A percentile compares a stretch with the other conserved stretches of the same genome.
Conservation (phyloP, 495 filamentous ascomycete genomes). For the Oidiodendron maius region DNA sequence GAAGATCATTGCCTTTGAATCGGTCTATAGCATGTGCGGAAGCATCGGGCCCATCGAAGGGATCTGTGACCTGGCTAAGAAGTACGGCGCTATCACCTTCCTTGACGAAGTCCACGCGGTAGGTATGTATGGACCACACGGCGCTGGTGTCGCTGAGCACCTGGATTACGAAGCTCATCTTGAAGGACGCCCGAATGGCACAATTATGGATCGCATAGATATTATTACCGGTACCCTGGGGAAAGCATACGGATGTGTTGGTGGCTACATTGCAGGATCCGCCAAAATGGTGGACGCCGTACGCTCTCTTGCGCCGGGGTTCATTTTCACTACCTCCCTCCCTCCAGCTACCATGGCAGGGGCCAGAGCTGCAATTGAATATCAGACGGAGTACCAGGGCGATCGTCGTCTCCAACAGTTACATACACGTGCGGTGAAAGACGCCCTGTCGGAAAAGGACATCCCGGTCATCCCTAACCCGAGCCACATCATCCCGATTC, state of each 20-base stretch:
- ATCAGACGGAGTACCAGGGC: constrained; percentile 73
- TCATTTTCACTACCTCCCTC: constrained; percentile 97
- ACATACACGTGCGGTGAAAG: constrained; percentile 89
- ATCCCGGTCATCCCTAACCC: constrained; percentile 99
- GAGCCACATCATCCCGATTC: constrained; percentile 87
- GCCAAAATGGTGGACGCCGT: constrained; percentile 89
- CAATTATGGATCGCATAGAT: constrained; percentile 90
- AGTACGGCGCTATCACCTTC: constrained; percentile 96
- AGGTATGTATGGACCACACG: constrained; percentile 96
- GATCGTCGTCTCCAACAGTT: constrained; percentile 90
- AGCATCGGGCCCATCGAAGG: constrained; percentile 91
- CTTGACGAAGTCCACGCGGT: constrained; percentile 98
- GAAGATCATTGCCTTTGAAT: constrained; percentile 98
- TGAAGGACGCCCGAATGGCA: constrained; percentile 65
- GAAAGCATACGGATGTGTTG: constrained; percentile 96
- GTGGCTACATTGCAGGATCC: constrained; percentile 92
- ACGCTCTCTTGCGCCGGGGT: constrained; percentile 90
- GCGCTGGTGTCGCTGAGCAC: constrained; percentile 95
- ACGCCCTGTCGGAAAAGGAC: constrained; percentile 63
- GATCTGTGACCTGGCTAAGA: constrained; percentile 93
- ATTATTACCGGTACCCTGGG: constrained; percentile 97
- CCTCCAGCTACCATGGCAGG: constrained; percentile 97
- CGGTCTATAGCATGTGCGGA: constrained; percentile 98
- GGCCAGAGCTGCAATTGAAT: constrained; percentile 85
- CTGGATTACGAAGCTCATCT: constrained; percentile 82